A percentile compares a stretch with the other conserved stretches of the same genome.
Conservation (phyloP, 441 rosid genomes). For the Kokia cookei region DNA sequence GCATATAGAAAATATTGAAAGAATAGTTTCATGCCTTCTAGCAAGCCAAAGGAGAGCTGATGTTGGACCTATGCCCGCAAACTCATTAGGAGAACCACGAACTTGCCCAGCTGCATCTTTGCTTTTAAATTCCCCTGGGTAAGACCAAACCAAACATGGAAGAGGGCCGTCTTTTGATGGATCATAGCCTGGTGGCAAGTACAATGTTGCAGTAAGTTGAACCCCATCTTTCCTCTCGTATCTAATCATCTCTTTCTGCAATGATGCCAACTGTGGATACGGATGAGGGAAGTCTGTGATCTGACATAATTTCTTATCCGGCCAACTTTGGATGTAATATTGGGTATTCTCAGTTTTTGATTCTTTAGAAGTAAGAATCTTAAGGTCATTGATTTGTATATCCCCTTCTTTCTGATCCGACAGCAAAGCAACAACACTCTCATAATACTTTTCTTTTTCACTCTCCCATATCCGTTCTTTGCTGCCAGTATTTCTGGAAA, state of each 20-base stretch:
- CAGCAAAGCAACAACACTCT: constrained; percentile 86
- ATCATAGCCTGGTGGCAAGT: constrained; percentile 89
- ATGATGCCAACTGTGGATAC: constrained; percentile 86
- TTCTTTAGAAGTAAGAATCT: constrained; percentile 81
- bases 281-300: constrained; percentile 93
- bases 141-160: constrained; percentile 93
- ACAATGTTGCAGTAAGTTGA: constrained; percentile 90
- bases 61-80: constrained; percentile 90
- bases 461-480: constrained; percentile 99
- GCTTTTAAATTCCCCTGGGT: constrained; percentile 98
- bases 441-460: constrained; percentile 83
- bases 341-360: constrained; percentile 95
- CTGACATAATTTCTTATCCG: constrained; percentile 68
- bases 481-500: constrained; percentile 73
- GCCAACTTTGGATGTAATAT: constrained; percentile 79
- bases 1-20: constrained; percentile 4
- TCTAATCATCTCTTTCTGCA: constrained; percentile 95
- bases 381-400: constrained; percentile 58
- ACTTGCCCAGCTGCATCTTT: constrained; percentile 99
- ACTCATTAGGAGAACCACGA: constrained; percentile 98
- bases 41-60: constrained; percentile 97
- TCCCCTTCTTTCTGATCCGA: constrained; percentile 86
- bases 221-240: constrained; percentile 95
- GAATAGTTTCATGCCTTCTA: constrained; percentile 56
- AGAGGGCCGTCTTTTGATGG: constrained; percentile 87